Evolutionary conservation across 1,284 basidiomycete species (phyloP), one percentile per base, ranked within the genome.

Genomic region (Cryptococcus wingfieldii): DNA sequence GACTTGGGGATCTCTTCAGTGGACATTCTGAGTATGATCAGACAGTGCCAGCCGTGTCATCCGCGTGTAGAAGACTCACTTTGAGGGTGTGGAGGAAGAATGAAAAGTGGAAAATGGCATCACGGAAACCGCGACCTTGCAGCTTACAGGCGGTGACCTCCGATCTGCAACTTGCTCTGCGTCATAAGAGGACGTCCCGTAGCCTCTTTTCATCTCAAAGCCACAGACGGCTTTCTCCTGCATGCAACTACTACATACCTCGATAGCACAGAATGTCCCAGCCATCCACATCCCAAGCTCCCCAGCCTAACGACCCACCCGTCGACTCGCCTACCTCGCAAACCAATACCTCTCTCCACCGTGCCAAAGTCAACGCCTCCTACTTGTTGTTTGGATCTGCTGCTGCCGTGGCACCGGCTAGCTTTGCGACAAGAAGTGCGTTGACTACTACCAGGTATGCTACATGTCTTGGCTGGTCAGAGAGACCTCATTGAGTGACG

Each of bases 331-430:
- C 31, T 2, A 34, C 6, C 31, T 19, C 42, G 25, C 18, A 34
- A 10, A 34, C 31, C 31, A 34, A 44, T n/a, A 16, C 42, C 42
- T 16, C 25, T 10, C 42, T 19, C 18, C n/a, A 18, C n/a, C 42
- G 25, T 34, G 31, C 31, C 31, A 34, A 34, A 59, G 62, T 65
- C n/a, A 77, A 77, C 50, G 51, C 74, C 9, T 53, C 59, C 10
- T 79, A 75, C 59, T 68, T 79, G 37, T 68, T 69, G 12, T 63
- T 76, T 5, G 76, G 76, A 0, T 63, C 66, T 2, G 62, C 59
- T 19, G 64, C 70, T 0, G 55, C 59, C 9, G 68, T 66, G 5
- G 68, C 67, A 7, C 77, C 78, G 4, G 59, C 61, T 6, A 69
- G 66, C 5, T 60, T 76, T 37, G 64, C 69, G 13, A 77, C 74